A percentile compares a stretch with the other conserved stretches of the same genome.
phyloP scores from a whole-genome alignment of 768 basidiomycete genomes.

The Xerocomus spinulosus region DNA sequence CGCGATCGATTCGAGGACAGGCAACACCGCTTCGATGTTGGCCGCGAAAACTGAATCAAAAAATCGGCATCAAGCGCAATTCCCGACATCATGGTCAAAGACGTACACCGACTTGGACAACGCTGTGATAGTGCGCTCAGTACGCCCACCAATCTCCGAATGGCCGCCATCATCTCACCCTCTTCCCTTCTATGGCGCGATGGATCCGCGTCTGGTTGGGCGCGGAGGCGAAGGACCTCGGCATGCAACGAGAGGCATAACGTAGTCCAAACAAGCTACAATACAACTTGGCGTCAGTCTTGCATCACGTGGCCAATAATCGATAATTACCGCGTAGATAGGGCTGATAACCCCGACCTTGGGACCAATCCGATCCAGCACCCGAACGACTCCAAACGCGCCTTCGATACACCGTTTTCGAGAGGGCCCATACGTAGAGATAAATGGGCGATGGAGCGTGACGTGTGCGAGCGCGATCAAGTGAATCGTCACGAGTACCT shows the following conservation, averaged over 20 bases:
- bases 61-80: not conserved
- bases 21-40: slow-evolving; percentile 23
- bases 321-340: slow-evolving; percentile 13
- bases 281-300: not conserved
- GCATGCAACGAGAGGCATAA: slow-evolving; percentile 20
- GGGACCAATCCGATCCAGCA: slow-evolving; percentile 11
- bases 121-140: slow-evolving; percentile 16
- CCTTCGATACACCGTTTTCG: slow-evolving; percentile 14
- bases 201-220: slow-evolving; percentile 1
- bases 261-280: slow-evolving; percentile 23
- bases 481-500: slow-evolving; percentile 15
- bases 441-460: slow-evolving; percentile 21
- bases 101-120: slow-evolving; percentile 21
- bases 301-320: not conserved
- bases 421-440: slow-evolving; percentile 10
- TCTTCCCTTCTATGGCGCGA: slow-evolving; percentile 11
- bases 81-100: not conserved
- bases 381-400: slow-evolving; percentile 10
- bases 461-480: slow-evolving; percentile 24
- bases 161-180: slow-evolving; percentile 10
- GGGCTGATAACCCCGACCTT: slow-evolving; percentile 13
- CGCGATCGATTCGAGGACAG: slow-evolving; percentile 21
- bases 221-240: slow-evolving; percentile 18
- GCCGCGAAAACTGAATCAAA: slow-evolving; percentile 16
- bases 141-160: slow-evolving; percentile 13